Conservation (phyloP, 2,329 filamentous ascomycete genomes). For the Monosporascus sp. region DNA sequence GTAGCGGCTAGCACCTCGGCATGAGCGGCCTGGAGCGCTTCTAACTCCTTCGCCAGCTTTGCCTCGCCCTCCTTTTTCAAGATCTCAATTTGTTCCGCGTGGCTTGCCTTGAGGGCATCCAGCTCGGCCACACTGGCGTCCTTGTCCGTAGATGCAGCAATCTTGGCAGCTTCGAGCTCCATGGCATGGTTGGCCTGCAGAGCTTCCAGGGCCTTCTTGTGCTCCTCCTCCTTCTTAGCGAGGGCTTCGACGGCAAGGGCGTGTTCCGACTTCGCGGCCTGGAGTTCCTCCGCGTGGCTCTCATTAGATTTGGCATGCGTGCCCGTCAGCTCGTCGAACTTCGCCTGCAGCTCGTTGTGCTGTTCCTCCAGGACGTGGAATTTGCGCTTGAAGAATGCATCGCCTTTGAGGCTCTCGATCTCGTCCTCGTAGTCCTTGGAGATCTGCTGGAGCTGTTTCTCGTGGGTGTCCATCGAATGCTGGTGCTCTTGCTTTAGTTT, state of each 20-base stretch:
- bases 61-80: conserved; percentile 37
- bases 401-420: conserved; percentile 57
- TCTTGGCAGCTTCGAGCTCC: conserved; percentile 53
- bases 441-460: conserved; percentile 52
- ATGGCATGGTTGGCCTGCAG: conserved; percentile 53
- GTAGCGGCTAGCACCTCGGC: conserved; percentile 36
- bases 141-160: conserved; percentile 42
- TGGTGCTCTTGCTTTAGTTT: conserved; percentile 45
- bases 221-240: conserved; percentile 45
- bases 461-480: conserved; percentile 41
- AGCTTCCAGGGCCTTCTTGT: conserved; percentile 49
- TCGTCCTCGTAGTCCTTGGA: conserved; percentile 60
- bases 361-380: conserved; percentile 55
- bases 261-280: conserved; percentile 14
- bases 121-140: conserved; percentile 45
- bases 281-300: conserved; percentile 26
- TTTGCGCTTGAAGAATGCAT: conserved; percentile 59
- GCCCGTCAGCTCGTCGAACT: conserved; percentile 22
- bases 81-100: conserved; percentile 43
- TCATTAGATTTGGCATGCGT: conserved; percentile 29
- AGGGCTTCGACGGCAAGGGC: conserved; percentile 39
- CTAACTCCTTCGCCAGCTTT: conserved; percentile 33
- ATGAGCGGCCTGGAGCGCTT: conserved; percentile 35
- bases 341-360: conserved; percentile 35
- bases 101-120: conserved; percentile 47